Evolutionary conservation across 176 grass and related monocot species (phyloP).

Genomic region (Musa acuminata): DNA sequence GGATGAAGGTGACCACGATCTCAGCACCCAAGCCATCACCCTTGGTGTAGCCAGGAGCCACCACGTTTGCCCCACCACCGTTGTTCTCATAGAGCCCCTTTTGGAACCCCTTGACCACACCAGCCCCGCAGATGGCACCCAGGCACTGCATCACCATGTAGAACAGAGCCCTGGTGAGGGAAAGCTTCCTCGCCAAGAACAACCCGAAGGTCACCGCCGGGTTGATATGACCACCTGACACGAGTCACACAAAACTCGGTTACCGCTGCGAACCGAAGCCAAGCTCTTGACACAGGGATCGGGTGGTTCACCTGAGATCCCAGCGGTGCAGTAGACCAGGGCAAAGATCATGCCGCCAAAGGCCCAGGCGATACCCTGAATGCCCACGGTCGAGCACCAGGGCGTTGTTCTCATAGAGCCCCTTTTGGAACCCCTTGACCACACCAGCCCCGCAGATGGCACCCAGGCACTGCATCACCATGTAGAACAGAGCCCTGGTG

Average conservation of each 20-base stretch:
- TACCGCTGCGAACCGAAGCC: no score
- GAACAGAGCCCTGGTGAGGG: slow-evolving; percentile 12
- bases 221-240: slow-evolving; percentile 17
- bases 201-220: slow-evolving; percentile 42
- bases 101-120: slow-evolving; percentile 17
- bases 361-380: no score
- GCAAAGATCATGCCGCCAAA: no score
- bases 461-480: slow-evolving; percentile 15
- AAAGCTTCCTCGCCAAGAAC: slow-evolving; percentile 38
- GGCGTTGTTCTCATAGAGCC: background rate
- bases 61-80: slow-evolving; percentile 1
- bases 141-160: slow-evolving; percentile 16
- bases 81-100: background rate
- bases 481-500: slow-evolving; percentile 8
- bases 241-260: no score
- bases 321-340: no score
- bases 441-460: slow-evolving; percentile 16
- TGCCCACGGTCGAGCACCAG: no score
- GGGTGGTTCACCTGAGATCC: no score
- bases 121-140: slow-evolving; percentile 15
- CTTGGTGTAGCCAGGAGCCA: slow-evolving; percentile 8
- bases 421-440: slow-evolving; percentile 14
- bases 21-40: background rate
- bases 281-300: no score
- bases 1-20: slow-evolving; percentile 4